Base-by-base conservation (phyloP, 495 filamentous ascomycete genomes). In the Daldinia vernicosa region DNA sequence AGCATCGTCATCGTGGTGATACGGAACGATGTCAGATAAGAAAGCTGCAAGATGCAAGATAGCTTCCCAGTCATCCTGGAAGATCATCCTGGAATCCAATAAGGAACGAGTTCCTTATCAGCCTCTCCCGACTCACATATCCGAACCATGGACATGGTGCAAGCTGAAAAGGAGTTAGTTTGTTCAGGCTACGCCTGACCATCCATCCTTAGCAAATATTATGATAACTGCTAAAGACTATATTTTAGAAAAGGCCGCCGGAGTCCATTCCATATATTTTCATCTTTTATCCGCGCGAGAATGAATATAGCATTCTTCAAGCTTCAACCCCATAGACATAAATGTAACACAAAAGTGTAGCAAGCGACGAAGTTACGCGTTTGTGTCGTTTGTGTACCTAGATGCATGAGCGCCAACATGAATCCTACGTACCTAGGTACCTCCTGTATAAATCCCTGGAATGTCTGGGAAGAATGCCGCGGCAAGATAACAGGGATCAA, bases 71-170 rank as follows among this genome's bases (percentile, higher is more conserved):
- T 22, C 37, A 58, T 50, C 43, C 57, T 51, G 52, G 62, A 67
- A 66, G 24, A 15, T 22, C 22, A 58, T 37, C 43, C 57, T 40
- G 35, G 62, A 70, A 66, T 60, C 71, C 71, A 74, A 74, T 74
- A 28, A 59, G 63, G 67, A 45, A 33, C 8, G 40, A 67, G 63
- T 51, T 51, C 24, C 63, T 74, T 74, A 74, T 74, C 71, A 40
- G 59, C 67, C 27, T 63, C 40, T 11, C 1, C 33, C 33, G 28
- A 67, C 39, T n/a, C 33, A 43, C 22, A 26, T 56, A 9, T 4
- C 40, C 0, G 15, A 6, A 8, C 17, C 8, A 47, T 35, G 43
- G 11, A 22, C 8, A 47, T 47, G 22, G 7, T 9, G 9, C 43
- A 47, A 47, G 43, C 19, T 24, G 19, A 47, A 47, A 47, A 24